Base-by-base conservation (phyloP, 2,329 filamentous ascomycete species). In the Stemphylium beticola region DNA sequence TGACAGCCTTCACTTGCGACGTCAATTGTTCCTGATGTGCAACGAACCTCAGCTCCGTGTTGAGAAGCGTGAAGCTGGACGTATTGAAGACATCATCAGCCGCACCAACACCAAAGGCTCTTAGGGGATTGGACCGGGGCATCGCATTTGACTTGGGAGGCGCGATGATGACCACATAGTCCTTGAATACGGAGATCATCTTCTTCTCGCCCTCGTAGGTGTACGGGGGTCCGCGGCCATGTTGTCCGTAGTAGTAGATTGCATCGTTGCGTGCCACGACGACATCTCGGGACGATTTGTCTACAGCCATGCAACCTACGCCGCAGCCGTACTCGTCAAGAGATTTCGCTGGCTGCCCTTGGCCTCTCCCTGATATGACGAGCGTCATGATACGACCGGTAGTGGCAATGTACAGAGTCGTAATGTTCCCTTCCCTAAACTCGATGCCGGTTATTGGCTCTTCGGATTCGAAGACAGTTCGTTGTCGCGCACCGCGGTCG, bases 191-290 rank as follows among this genome's bases (percentile, higher is more conserved):
- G 39, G 85, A 83, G 32, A 97, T 85, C 50, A 91, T 82, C 65
- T 88, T 93, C 78, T 99, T 99, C 6, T 90, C 87, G 4, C 91
- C 90, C 72, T 99, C 93, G 71, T 96, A 98, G 0, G 92, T 92
- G 75, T 91, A 93, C 36, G 92, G 93, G 1, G 92, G 89, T 0
- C 92, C 92, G 55, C 93, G 86, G 0, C 93, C 93, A 54, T 95
- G 90, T 0, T 89, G 78, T 0, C 89, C 90, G 76, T 98, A 99
- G 55, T 91, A 93, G 77, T 98, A 98, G 49, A 99, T 89, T 7
- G 93, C 95, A 82, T 99, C 96, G 64, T 97, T 92, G 57, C 95
- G 83, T 1, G 89, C 95, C n/a, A 99, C 89, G 3, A 99, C 85
- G 17, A 99, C 87, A 61, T 97, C 91, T 4, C 90, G 91, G 0